Evolutionary conservation across 2,329 filamentous ascomycete genomes (phyloP).

Genomic region (Sporothrix globosa): DNA sequence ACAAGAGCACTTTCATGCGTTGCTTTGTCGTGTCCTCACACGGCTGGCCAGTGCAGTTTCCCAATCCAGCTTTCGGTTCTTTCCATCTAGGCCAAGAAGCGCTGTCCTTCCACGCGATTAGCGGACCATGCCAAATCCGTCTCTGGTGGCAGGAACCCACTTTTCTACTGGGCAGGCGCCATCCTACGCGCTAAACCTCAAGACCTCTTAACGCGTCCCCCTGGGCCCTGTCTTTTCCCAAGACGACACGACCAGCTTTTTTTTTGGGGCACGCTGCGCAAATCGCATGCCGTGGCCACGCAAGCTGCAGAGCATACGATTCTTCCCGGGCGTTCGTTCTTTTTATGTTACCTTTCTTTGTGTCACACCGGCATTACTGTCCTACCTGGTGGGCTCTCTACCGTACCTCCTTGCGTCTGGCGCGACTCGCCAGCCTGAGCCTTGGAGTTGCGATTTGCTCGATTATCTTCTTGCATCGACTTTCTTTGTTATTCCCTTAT

Average conservation of each 20-base stretch:
- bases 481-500: background rate
- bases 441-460: background rate
- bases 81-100: slow-evolving; percentile 7
- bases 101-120: slow-evolving; percentile 14
- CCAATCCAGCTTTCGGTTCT: slow-evolving; percentile 25
- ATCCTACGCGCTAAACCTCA: slow-evolving; percentile 32
- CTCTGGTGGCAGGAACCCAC: background rate
- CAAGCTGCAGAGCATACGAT: slow-evolving; percentile 10
- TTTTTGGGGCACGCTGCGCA: slow-evolving; percentile 31
- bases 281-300: slow-evolving; percentile 6
- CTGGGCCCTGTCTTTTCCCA: background rate
- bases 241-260: slow-evolving; percentile 12
- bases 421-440: slow-evolving; percentile 18
- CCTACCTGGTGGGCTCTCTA: background rate
- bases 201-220: slow-evolving; percentile 35
- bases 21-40: slow-evolving; percentile 16
- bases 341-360: background rate
- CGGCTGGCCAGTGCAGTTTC: background rate
- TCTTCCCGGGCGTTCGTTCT: background rate
- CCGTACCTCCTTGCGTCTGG: slow-evolving; percentile 3
- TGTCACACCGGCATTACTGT: background rate
- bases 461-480: background rate
- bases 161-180: slow-evolving; percentile 18
- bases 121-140: slow-evolving; percentile 28
- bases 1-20: background rate